Base-by-base conservation (phyloP, 2,329 filamentous ascomycete species). In the Leptographium wingfieldii region DNA sequence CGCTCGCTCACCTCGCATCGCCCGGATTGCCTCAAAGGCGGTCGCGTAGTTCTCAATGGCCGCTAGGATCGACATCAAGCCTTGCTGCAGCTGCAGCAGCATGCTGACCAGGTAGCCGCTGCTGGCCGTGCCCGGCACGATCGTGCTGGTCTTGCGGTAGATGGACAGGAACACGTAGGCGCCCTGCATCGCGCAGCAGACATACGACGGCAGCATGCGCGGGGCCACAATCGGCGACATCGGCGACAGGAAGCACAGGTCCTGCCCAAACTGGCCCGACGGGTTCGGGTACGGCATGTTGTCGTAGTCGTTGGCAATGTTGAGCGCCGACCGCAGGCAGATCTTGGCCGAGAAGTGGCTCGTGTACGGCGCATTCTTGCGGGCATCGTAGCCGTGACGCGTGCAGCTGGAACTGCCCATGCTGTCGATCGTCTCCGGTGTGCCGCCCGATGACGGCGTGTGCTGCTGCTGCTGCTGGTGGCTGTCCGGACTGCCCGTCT, bases 301-400 rank as follows among this genome's bases (percentile, higher is more conserved):
- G 62, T 75, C 71, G 57, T 79, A 79, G 14, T 73, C 73, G 57
- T 70, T 66, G 1, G 77, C 73, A 59, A 80, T 79, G 62, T 72
- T 75, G 52, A 80, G 70, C 2, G 77, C 76, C 9, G 77, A 74
- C 55, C 74, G 75, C 38, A 80, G 69, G 64, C 77, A 79, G 61
- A 79, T 72, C 64, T 76, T 76, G 27, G 77, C 73, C 16, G 77
- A 79, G 51, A 74, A 70, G 60, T 77, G 75, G 51, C 70, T 74
- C 62, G 68, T 74, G 63, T 78, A 79, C 43, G 40, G 54, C 9
- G 25, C 49, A 19, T 31, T 52, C 31, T n/a, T 3, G 54, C 43
- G n/a, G 12, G 55, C 38, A n/a, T 54, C 31, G 22, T 40, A 14
- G 22, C 9, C 16, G 49, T 31, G 29, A 33, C 38, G 52, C 31